Conservation (phyloP, 73 alveolate genomes). For the Loxodes magnus region DNA sequence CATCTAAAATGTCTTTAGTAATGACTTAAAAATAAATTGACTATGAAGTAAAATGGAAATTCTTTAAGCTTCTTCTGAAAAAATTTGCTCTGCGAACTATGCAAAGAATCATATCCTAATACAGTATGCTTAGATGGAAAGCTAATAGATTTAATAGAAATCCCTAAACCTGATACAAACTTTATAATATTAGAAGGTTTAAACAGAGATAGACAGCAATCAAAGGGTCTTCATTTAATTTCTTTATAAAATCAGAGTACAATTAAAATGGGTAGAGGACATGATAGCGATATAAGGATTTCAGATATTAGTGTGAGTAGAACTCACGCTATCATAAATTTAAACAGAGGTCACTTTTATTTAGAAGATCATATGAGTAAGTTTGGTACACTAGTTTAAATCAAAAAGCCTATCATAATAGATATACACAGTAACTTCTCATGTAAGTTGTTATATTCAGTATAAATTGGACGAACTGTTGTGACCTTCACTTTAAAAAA, state of each 20-base stretch:
- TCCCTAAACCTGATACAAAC: background rate
- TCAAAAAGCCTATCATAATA: too few species aligned
- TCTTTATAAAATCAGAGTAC: background rate
- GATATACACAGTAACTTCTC: too few species aligned
- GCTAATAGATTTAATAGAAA: background rate
- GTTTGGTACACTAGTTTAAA: conserved; percentile 7
- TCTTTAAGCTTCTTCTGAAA: background rate
- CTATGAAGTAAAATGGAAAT: background rate
- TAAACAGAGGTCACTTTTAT: background rate
- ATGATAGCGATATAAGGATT: conserved; percentile 25
- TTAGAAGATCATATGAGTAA: background rate
- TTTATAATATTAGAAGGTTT: background rate
- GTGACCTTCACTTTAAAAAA: too few species aligned
- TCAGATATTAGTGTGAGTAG: conserved; percentile 27
- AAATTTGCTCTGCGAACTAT: background rate
- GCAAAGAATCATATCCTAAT: background rate
- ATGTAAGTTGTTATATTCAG: too few species aligned
- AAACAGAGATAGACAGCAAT: background rate
- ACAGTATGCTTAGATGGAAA: background rate
- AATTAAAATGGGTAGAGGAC: conserved; percentile 23
- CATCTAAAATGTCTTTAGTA: conserved; percentile 32
- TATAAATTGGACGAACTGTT: too few species aligned
- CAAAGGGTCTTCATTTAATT: background rate
- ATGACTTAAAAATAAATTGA: conserved; percentile 27
- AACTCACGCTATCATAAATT: conserved; percentile 12